A percentile compares a stretch with the other conserved stretches of the same genome.
Conservation (phyloP, 768 basidiomycete genomes). For the Cubamyces sp. region DNA sequence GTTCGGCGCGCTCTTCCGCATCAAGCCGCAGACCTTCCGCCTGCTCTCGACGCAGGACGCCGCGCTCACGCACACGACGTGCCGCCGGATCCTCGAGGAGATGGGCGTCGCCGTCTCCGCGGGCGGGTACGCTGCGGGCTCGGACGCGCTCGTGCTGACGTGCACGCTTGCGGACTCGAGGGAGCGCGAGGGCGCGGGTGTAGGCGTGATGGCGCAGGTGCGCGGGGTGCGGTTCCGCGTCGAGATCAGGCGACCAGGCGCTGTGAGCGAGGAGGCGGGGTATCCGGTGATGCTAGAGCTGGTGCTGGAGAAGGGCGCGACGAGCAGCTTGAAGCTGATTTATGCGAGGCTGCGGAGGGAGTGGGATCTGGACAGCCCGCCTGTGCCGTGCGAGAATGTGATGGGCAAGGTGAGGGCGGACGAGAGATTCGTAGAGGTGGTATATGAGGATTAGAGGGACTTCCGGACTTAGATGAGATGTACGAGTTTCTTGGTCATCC, state of each 20-base stretch:
- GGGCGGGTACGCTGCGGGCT: conserved; percentile 42
- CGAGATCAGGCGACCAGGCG: conserved; percentile 57
- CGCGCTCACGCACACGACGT: conserved; percentile 72
- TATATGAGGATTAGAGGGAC: conserved; percentile 32
- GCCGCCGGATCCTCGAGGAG: conserved; percentile 69
- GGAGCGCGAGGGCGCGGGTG: conserved; percentile 42
- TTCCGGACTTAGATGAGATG: neutral
- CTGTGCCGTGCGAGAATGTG: conserved; percentile 14
- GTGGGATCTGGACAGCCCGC: conserved; percentile 67
- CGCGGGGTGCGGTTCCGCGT: conserved; percentile 85
- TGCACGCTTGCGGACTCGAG: conserved; percentile 74
- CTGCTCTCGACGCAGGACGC: conserved; percentile 63
- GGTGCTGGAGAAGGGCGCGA: conserved; percentile 86
- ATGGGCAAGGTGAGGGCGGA: conserved; percentile 30
- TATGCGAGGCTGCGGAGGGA: conserved; percentile 65
- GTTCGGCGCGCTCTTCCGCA: conserved; percentile 88
- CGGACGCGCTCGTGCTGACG: conserved; percentile 59
- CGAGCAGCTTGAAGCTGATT: conserved; percentile 78
- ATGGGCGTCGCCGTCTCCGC: conserved; percentile 54
- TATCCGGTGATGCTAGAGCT: conserved; percentile 65
- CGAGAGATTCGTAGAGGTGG: conserved; percentile 40
- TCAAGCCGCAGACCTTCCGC: conserved; percentile 65
- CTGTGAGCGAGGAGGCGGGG: conserved; percentile 47
- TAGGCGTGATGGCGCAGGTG: conserved; percentile 53
- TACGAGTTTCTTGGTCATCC: neutral